phyloP scores from a whole-genome alignment of 2,329 filamentous ascomycete species.

The Fusarium pininemorale region DNA sequence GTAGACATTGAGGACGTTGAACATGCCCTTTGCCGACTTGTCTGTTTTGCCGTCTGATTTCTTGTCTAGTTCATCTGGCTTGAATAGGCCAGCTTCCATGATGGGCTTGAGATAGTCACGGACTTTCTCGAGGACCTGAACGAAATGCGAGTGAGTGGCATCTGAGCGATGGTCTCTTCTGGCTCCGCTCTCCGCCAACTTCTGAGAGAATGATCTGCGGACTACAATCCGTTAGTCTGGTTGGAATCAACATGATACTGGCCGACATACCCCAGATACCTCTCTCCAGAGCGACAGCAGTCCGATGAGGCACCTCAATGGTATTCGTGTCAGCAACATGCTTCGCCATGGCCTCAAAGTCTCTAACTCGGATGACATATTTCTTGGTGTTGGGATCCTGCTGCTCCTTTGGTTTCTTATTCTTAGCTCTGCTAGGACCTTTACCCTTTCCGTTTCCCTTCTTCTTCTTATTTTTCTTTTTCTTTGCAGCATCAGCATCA shows the following conservation, averaged over 20 bases:
- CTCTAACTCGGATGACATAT: slow-evolving; percentile 18
- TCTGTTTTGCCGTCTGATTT: not conserved
- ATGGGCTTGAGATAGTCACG: slow-evolving; percentile 24
- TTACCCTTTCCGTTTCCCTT: slow-evolving; percentile 17
- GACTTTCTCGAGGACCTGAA: slow-evolving; percentile 34
- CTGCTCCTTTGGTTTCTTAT: too few species aligned
- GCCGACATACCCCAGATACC: slow-evolving; percentile 16
- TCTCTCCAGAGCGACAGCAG: slow-evolving; percentile 20
- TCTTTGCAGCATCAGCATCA: not conserved
- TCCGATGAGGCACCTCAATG: slow-evolving; percentile 17
- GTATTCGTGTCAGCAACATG: slow-evolving; percentile 11
- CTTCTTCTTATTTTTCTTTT: not conserved
- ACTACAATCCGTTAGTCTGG: too few species aligned
- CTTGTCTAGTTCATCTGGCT: not conserved
- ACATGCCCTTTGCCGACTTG: slow-evolving; percentile 11
- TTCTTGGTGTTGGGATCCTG: not conserved
- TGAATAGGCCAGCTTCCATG: slow-evolving; percentile 6
- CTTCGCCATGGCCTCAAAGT: slow-evolving; percentile 32
- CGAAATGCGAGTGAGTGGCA: slow-evolving; percentile 25
- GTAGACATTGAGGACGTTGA: slow-evolving; percentile 24
- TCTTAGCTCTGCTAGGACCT: not conserved
- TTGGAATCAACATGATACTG: too few species aligned
- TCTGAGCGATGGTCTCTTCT: not conserved
- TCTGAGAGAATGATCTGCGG: slow-evolving; percentile 6
- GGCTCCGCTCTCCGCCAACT: not conserved